A percentile compares a stretch with the other conserved stretches of the same genome.
These are phyloP conservation scores for Nemophila menziesii DNA, from an alignment of 257 asterid species.

Conservation along the genomic window DNA sequence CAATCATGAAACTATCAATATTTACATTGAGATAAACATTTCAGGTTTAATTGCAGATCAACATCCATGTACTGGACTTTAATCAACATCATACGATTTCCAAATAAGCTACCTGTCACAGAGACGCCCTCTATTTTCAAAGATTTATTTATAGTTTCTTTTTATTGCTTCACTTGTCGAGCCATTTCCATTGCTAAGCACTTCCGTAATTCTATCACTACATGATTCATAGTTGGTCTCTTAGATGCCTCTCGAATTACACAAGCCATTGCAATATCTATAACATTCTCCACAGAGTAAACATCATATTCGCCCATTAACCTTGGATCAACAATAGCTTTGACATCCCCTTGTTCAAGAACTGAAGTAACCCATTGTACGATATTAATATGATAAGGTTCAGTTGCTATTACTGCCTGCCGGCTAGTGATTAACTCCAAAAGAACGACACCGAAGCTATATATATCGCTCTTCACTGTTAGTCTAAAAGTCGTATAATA, in stretches of 20 bases:
- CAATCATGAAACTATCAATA: no score
- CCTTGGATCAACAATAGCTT: slow-evolving; percentile 19
- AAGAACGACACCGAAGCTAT: neutral
- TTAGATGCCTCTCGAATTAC: slow-evolving; percentile 9
- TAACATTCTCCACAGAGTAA: slow-evolving; percentile 22
- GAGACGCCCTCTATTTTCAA: no score
- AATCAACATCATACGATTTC: no score
- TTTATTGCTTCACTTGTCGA: neutral
- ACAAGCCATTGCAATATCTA: slow-evolving; percentile 27
- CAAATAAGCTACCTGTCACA: no score
- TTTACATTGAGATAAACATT: no score
- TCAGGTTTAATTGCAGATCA: no score
- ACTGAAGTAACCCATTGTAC: neutral
- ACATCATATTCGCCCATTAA: slow-evolving; percentile 13
- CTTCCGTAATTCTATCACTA: neutral
- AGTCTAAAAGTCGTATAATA: neutral
- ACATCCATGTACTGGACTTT: no score
- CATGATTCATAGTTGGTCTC: neutral
- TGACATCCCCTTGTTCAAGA: neutral
- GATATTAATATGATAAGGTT: neutral
- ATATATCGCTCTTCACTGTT: neutral
- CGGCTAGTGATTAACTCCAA: neutral
- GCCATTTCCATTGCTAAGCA: neutral
- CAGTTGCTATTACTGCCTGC: neutral
- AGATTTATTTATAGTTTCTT: no score